These are phyloP conservation scores for Nitzschia putrida DNA, from an alignment of 108 stramenopile genomes.

Conservation along the genomic window DNA sequence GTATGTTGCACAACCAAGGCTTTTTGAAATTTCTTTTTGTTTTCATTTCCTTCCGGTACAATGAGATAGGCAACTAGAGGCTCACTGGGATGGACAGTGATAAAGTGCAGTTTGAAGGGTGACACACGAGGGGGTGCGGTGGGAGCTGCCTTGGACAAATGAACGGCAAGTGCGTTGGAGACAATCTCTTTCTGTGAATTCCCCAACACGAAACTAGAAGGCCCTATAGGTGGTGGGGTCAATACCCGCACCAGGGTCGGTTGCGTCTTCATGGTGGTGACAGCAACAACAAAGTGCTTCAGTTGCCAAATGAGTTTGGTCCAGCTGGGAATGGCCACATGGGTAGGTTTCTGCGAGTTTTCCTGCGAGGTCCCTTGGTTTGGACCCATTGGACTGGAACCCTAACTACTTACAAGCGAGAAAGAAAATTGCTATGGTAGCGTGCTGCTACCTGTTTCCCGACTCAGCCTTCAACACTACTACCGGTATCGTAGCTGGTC, in stretches of 20 bases:
- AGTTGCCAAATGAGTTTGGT: too few relatives aligned
- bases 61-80: conserved; percentile 34
- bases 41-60: conserved; percentile 15
- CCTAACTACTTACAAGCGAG: too few relatives aligned
- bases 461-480: background rate
- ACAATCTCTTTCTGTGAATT: background rate
- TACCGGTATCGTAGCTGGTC: too few relatives aligned
- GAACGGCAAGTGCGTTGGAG: conserved; percentile 9
- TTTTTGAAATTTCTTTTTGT: conserved; percentile 9
- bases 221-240: conserved; percentile 24
- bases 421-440: background rate
- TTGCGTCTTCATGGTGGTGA: conserved; percentile 28
- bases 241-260: conserved; percentile 31
- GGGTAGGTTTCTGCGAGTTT: too few relatives aligned
- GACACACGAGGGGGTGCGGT: conserved; percentile 5
- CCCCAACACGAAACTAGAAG: conserved; percentile 1
- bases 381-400: too few relatives aligned
- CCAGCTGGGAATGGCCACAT: too few relatives aligned
- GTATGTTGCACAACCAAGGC: conserved; percentile 44
- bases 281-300: background rate
- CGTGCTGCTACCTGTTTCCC: background rate
- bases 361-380: too few relatives aligned
- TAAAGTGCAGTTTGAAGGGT: conserved; percentile 11
- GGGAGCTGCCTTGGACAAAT: conserved; percentile 19
- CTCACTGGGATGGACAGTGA: conserved; percentile 30